Evolutionary conservation across 2,329 filamentous ascomycete genomes (phyloP).

Genomic region (Gnomoniopsis sp.): DNA sequence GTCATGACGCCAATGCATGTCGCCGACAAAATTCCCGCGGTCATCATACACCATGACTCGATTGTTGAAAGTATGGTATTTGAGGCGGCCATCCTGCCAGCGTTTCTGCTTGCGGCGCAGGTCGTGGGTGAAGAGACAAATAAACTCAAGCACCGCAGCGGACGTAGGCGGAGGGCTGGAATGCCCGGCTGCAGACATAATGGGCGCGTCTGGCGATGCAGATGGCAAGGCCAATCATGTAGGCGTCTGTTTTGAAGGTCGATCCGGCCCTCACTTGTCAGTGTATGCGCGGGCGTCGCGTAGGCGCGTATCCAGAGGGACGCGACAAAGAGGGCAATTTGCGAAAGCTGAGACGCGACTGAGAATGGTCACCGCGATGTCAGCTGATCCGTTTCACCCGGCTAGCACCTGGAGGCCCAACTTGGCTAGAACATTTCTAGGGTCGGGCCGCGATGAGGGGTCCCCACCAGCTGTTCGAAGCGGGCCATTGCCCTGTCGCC

Average conservation of each 20-base stretch:
- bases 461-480: no score
- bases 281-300: background rate
- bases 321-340: slow-evolving; percentile 1
- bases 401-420: no score
- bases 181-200: slow-evolving; percentile 7
- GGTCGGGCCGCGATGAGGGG: no score
- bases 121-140: slow-evolving; percentile 85
- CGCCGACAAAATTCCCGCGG: slow-evolving; percentile 74
- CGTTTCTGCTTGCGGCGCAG: slow-evolving; percentile 82
- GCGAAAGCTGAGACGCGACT: background rate
- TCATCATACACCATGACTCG: slow-evolving; percentile 89
- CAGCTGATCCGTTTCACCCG: slow-evolving; percentile 5
- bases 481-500: no score
- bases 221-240: background rate
- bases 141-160: slow-evolving; percentile 75
- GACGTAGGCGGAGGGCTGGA: slow-evolving; percentile 49
- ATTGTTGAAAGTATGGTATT: slow-evolving; percentile 88
- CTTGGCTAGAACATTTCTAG: no score
- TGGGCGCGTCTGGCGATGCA: background rate
- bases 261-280: background rate
- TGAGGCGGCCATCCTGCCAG: slow-evolving; percentile 89
- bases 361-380: slow-evolving; percentile 8
- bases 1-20: slow-evolving; percentile 73
- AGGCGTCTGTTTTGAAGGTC: background rate
- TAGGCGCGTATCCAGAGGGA: background rate